Evolutionary conservation across 164 flowering plant genomes (phyloP).

Genomic region (Chimonanthus salicifolius): DNA sequence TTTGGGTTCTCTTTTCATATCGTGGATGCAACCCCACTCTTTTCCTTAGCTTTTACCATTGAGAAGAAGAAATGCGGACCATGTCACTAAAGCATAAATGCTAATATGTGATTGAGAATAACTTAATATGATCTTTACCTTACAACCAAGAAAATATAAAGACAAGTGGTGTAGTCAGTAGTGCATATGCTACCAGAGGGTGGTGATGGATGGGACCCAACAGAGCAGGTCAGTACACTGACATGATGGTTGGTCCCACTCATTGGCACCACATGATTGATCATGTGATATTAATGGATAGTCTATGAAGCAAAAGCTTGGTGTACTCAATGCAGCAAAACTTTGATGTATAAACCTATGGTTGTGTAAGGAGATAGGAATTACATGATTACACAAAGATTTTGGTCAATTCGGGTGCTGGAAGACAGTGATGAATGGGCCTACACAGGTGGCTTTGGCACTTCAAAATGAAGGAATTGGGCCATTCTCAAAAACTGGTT

Average conservation of each 20-base stretch:
- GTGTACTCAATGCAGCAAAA: neutral
- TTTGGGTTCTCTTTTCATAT: neutral
- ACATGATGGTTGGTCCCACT: neutral
- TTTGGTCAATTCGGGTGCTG: too few relatives aligned
- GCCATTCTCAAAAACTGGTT: too few relatives aligned
- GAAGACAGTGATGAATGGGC: too few relatives aligned
- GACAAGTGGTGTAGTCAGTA: neutral
- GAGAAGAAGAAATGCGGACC: neutral
- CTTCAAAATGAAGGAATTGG: too few relatives aligned
- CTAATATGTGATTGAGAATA: too few relatives aligned
- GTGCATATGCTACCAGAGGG: neutral
- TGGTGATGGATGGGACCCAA: neutral
- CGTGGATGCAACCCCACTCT: too few relatives aligned
- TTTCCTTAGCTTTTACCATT: constrained; percentile 9
- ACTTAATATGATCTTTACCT: too few relatives aligned
- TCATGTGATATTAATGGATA: neutral
- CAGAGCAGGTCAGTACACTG: neutral
- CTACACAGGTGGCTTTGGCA: too few relatives aligned
- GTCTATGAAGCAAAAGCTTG: neutral
- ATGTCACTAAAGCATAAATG: constrained; percentile 1
- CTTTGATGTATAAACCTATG: neutral
- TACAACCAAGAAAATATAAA: too few relatives aligned
- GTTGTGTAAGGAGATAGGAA: neutral
- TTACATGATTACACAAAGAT: too few relatives aligned
- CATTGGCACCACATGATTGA: neutral